These are phyloP conservation scores for Arthroderma sp. DNA, from an alignment of 2,329 filamentous ascomycete genomes.

Conservation along the genomic window DNA sequence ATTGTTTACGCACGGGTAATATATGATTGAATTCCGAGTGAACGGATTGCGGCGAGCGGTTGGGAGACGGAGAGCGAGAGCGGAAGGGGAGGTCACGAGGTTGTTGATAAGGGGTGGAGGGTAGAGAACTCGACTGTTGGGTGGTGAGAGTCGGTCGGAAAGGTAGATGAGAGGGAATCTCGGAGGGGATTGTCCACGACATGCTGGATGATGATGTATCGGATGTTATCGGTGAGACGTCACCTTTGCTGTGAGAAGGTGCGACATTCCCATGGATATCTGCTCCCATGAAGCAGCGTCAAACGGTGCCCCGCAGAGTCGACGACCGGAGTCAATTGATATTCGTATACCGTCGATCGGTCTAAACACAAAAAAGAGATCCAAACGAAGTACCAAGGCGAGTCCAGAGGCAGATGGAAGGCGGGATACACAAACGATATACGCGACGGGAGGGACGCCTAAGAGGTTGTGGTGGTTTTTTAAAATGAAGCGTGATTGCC, in stretches of 20 bases:
- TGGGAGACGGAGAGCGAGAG: constrained; percentile 70
- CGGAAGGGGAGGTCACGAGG: constrained; percentile 63
- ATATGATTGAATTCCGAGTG: constrained; percentile 77
- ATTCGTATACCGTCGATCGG: no score
- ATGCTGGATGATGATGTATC: constrained; percentile 25
- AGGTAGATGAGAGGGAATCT: constrained; percentile 23
- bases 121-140: constrained; percentile 75
- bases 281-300: constrained; percentile 28
- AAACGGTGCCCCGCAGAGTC: constrained; percentile 21
- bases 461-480: no score
- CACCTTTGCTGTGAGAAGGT: constrained; percentile 26
- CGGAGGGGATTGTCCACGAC: constrained; percentile 27
- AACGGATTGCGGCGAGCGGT: constrained; percentile 70
- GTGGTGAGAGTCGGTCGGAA: constrained; percentile 40
- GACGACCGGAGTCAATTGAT: constrained; percentile 7
- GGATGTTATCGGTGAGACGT: constrained; percentile 30
- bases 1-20: constrained; percentile 53
- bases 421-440: no score
- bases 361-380: no score
- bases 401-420: no score
- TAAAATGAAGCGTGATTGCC: no score
- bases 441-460: no score
- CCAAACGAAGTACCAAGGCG: no score
- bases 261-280: constrained; percentile 31
- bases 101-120: constrained; percentile 84